Percentiles rank a stretch among this genome's conserved stretches.
Conservation (phyloP, 345 rosid genomes). For the Murraya paniculata region DNA sequence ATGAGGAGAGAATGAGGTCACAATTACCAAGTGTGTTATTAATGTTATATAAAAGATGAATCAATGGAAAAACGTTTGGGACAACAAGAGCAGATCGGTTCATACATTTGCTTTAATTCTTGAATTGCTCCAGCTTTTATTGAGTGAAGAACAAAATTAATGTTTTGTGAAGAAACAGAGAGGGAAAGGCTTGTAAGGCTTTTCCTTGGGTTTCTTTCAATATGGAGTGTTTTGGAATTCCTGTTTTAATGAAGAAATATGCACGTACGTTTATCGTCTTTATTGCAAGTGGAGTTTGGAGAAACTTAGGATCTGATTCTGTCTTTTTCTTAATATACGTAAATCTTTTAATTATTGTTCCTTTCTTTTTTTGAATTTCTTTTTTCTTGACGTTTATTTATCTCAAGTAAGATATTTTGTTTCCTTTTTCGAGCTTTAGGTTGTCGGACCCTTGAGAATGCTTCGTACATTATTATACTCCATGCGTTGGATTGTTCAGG, state of each 20-base stretch:
- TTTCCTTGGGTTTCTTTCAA: too few relatives aligned
- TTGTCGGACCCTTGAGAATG: not conserved
- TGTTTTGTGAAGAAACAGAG: not conserved
- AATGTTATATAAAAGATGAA: not conserved
- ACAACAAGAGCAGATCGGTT: conserved; percentile 1
- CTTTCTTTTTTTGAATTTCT: too few relatives aligned
- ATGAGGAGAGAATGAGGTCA: not conserved
- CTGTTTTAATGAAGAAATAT: not conserved
- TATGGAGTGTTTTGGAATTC: not conserved
- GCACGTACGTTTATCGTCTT: too few relatives aligned
- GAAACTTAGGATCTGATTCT: not conserved
- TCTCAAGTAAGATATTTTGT: too few relatives aligned
- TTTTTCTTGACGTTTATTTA: not conserved
- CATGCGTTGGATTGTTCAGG: not conserved
- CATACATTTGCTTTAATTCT: not conserved
- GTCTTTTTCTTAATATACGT: not conserved
- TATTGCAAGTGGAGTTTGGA: not conserved
- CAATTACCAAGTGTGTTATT: not conserved
- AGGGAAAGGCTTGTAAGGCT: too few relatives aligned
- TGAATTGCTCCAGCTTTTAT: not conserved
- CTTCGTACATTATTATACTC: too few relatives aligned
- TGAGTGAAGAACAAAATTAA: not conserved
- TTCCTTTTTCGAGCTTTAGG: not conserved
- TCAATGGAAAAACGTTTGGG: not conserved
- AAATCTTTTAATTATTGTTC: not conserved